These are phyloP conservation scores for Saitozyma sp. DNA, from an alignment of 768 basidiomycete genomes.

Conservation along the genomic window DNA sequence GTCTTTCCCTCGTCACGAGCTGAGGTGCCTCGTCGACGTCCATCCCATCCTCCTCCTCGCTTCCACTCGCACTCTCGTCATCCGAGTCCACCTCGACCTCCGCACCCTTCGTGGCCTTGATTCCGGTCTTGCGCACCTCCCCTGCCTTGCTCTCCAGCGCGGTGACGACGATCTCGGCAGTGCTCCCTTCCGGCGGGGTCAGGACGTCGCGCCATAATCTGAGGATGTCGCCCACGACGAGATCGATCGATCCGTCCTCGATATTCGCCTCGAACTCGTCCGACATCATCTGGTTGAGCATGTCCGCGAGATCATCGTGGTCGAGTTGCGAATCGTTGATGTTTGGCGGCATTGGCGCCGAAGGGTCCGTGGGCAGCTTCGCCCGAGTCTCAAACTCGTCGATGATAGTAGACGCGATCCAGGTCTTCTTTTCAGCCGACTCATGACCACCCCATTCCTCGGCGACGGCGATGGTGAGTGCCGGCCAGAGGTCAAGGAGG, in stretches of 20 bases:
- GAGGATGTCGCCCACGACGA: slow-evolving; percentile 65
- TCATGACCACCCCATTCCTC: slow-evolving; percentile 83
- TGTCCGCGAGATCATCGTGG: slow-evolving; percentile 73
- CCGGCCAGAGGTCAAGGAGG: slow-evolving; percentile 79
- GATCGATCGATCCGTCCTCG: slow-evolving; percentile 79
- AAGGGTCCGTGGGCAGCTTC: too few species aligned
- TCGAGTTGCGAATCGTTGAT: slow-evolving; percentile 57
- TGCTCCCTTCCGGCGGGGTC: slow-evolving; percentile 50
- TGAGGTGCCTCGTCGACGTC: slow-evolving; percentile 61
- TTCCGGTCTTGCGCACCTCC: slow-evolving; percentile 22
- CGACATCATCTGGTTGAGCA: slow-evolving; percentile 75
- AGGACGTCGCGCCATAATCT: slow-evolving; percentile 47
- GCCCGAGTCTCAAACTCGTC: slow-evolving; percentile 63
- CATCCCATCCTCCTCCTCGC: slow-evolving; percentile 29
- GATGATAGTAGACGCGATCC: slow-evolving; percentile 66
- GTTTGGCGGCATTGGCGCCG: slow-evolving; percentile 15
- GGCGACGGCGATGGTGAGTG: slow-evolving; percentile 79
- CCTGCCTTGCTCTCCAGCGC: slow-evolving; percentile 61
- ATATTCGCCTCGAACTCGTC: slow-evolving; percentile 84
- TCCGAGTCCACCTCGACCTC: slow-evolving; percentile 27
- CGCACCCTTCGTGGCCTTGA: slow-evolving; percentile 28
- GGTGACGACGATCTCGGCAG: slow-evolving; percentile 58
- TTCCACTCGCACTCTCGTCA: slow-evolving; percentile 30
- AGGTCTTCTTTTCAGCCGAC: slow-evolving; percentile 69
- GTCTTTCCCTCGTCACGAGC: slow-evolving; percentile 56